These are phyloP conservation scores for Magnolia kwangsiensis DNA, from an alignment of 164 flowering plant genomes.

Conservation along the genomic window DNA sequence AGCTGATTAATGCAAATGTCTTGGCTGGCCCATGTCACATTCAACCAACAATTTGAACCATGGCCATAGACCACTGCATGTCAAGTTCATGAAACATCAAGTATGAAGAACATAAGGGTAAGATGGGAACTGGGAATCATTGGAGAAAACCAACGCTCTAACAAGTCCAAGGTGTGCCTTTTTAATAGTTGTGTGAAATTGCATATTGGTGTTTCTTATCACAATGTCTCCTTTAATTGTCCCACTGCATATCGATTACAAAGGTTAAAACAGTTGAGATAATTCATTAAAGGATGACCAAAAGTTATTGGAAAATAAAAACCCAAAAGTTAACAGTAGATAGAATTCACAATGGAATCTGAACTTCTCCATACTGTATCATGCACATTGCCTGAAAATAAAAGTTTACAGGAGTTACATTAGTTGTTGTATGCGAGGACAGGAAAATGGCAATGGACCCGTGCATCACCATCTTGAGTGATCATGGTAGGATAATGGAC, in stretches of 20 bases:
- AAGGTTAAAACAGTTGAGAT: neutral
- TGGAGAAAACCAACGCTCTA: conserved; percentile 67
- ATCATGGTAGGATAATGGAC: no score
- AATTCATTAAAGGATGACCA: neutral
- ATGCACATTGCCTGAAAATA: neutral
- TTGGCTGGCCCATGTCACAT: neutral
- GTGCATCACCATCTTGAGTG: neutral
- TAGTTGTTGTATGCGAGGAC: no score
- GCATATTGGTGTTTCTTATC: conserved; percentile 52
- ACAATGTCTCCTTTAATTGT: conserved; percentile 68
- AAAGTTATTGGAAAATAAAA: neutral
- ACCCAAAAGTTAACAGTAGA: neutral
- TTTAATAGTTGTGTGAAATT: conserved; percentile 33
- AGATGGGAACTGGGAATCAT: conserved; percentile 56
- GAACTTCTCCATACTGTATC: neutral
- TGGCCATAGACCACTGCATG: neutral
- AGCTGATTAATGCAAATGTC: no score
- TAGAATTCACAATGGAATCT: no score
- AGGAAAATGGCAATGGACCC: no score
- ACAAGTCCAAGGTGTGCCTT: conserved; percentile 80
- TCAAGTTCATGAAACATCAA: neutral
- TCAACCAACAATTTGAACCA: neutral
- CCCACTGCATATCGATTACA: conserved; percentile 52
- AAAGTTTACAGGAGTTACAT: no score
- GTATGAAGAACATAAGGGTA: neutral